Base-by-base conservation (phyloP, 345 rosid genomes). In the Toxicodendron radicans region DNA sequence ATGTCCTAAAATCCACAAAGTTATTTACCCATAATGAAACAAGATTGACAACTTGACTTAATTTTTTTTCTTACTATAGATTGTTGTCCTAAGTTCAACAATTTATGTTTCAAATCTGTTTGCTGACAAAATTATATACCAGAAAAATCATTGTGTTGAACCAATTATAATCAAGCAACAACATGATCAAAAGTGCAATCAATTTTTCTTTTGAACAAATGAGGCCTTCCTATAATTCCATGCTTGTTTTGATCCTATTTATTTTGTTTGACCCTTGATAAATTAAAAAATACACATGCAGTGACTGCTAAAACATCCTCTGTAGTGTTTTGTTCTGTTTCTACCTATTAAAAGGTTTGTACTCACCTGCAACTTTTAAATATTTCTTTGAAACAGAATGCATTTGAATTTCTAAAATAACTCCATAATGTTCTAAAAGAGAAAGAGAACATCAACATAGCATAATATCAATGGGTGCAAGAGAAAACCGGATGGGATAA, bases 401-500 rank as follows among this genome's bases (percentile, higher is more conserved):
- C 12, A 41, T n/a, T 43, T n/a, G 2, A 30, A 67, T 11, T 49
- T n/a, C 10, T 43, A 41, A 3, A 56, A 57, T 8, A 72, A 72
- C 27, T 48, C 5, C 16, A 9, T 27, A 48, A 32, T 59, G 49
- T 46, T 60, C 54, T 41, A n/a, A 17, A 58, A 58, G 21, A 60
- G n/a, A 14, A 61, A 17, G 38, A 58, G 21, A 13, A 27, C 5
- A 27, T 1, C 20, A 64, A 57, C 58, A 66, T 57, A 52, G 76
- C 63, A 43, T 73, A 61, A 38, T 57, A 33, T 41, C 64, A 69
- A 64, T 46, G 41, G 70, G 71, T 68, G 38, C 11, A n/a, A 80
- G 68, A 77, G 64, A 70, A 72, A 87, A 91, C 93, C 91, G 83
- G 75, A 81, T 75, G 71, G 82, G 88, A 79, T 54, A 86, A 81